phyloP scores from a whole-genome alignment of 1,284 basidiomycete species.

The Tylopilus orsonianus region DNA sequence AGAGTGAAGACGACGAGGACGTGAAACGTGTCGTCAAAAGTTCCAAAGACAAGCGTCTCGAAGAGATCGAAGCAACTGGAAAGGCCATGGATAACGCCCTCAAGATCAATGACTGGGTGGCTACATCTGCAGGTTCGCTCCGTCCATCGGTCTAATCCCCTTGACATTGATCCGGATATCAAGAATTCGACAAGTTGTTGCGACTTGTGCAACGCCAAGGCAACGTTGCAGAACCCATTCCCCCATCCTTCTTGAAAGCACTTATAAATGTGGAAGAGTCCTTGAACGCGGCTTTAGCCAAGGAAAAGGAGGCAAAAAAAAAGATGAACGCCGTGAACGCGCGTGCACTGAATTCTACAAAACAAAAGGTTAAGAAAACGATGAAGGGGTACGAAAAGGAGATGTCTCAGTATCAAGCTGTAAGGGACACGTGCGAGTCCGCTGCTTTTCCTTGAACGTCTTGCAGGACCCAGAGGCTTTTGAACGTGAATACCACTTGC shows the following conservation, averaged over 20 bases:
- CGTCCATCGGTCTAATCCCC: not conserved
- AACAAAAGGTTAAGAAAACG: constrained; percentile 94
- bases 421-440: constrained; percentile 37
- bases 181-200: constrained; percentile 95
- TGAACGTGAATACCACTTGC: constrained; percentile 68
- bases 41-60: constrained; percentile 83
- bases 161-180: constrained; percentile 12
- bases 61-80: constrained; percentile 87
- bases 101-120: constrained; percentile 97
- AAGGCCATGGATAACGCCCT: constrained; percentile 93
- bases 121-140: constrained; percentile 77
- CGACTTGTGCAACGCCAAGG: constrained; percentile 90
- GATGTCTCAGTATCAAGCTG: constrained; percentile 78
- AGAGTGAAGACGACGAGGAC: constrained; percentile 71
- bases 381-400: constrained; percentile 87
- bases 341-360: constrained; percentile 94
- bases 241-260: constrained; percentile 83
- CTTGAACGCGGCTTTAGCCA: constrained; percentile 72
- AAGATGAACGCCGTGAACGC: constrained; percentile 97
- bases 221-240: constrained; percentile 84
- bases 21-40: constrained; percentile 75
- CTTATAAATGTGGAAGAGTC: constrained; percentile 78
- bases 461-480: constrained; percentile 86
- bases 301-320: constrained; percentile 91
- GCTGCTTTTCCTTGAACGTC: constrained; percentile 4